Evolutionary conservation across 768 basidiomycete species (phyloP), one percentile per base, ranked within the genome.

Genomic region (Auricularia auricula-judae): DNA sequence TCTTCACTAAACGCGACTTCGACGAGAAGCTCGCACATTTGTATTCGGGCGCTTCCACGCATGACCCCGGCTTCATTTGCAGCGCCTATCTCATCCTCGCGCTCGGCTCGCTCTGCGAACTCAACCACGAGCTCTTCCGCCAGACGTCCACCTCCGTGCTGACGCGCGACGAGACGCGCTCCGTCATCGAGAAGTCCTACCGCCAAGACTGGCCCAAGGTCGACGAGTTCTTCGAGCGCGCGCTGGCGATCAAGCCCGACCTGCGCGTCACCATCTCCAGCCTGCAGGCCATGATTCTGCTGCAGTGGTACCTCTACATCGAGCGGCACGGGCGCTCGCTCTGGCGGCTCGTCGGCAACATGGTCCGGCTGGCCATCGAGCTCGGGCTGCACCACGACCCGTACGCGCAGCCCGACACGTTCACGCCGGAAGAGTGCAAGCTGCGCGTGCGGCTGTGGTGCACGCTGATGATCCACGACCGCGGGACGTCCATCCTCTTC

Each of bases 291-390:
- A 80, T 93, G 63, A 91, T 92, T 33, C 74, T 93, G 4, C 74
- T 93, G 59, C 92, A 93, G 64, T 93, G 90, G 91, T 92, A 93
- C 74, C 80, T 93, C 23, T 93, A 93, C 70, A 91, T 86, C 23
- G 91, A 93, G 91, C 85, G 91, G 68, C 90, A 91, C 82, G 91
- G 91, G n/a, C 84, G 90, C 67, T 88, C 89, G 1, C 77, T 93
- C 2, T 93, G 91, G 91, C 88, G 91, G 63, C 83, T 93, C 16
- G 90, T 91, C 63, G 91, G 91, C 35, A 89, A 86, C 66, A 81
- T 93, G 44, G 89, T 93, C 34, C 86, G 91, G 3, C 80, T 93
- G 11, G 82, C 88, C 16, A 85, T 92, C 67, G 91, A 93, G 74
- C 80, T 93, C 2, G 91, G 91, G 33, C 78, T 93, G 56, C 92